Percentiles rank a stretch among this genome's conserved stretches.
Evolutionary conservation across 1,139 yeast genomes (phyloP).

Genomic region (Entelexis paramagnoliae): DNA sequence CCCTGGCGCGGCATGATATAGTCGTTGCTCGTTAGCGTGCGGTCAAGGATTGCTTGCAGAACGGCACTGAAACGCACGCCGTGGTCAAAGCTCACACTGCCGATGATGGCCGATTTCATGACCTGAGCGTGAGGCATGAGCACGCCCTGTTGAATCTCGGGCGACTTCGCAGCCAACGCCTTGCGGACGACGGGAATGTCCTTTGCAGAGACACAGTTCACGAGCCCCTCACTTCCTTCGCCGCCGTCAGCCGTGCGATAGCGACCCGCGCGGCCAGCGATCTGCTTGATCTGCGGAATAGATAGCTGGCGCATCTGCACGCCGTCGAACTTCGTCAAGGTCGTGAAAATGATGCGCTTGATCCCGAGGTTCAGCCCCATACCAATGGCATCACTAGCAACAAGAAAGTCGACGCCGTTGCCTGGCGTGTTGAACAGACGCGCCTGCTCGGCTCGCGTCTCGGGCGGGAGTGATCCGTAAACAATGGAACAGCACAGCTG

Average conservation of each 20-base stretch:
- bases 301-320: conserved; percentile 39
- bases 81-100: conserved; percentile 2
- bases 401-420: conserved; percentile 65
- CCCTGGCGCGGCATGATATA: conserved; percentile 19
- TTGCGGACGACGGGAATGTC: conserved; percentile 28
- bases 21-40: conserved; percentile 13
- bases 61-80: conserved; percentile 16
- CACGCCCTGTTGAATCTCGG: conserved; percentile 26
- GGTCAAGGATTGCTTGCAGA: conserved; percentile 9
- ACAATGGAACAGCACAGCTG: conserved; percentile 65
- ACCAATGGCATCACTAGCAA: conserved; percentile 96
- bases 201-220: conserved; percentile 27
- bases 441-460: conserved; percentile 81
- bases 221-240: conserved; percentile 23
- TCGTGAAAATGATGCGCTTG: conserved; percentile 64
- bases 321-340: conserved; percentile 65
- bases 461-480: conserved; percentile 95
- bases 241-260: conserved; percentile 39
- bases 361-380: conserved; percentile 91
- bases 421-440: conserved; percentile 59
- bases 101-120: conserved; percentile 17
- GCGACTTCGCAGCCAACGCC: conserved; percentile 28
- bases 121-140: conserved; percentile 29
- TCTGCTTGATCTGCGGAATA: conserved; percentile 61
- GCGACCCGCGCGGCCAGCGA: conserved; percentile 95